Evolutionary conservation across 352 stramenopile genomes (phyloP), one percentile per base, ranked within the genome.

Genomic region (Salisapilia sapeloensis): DNA sequence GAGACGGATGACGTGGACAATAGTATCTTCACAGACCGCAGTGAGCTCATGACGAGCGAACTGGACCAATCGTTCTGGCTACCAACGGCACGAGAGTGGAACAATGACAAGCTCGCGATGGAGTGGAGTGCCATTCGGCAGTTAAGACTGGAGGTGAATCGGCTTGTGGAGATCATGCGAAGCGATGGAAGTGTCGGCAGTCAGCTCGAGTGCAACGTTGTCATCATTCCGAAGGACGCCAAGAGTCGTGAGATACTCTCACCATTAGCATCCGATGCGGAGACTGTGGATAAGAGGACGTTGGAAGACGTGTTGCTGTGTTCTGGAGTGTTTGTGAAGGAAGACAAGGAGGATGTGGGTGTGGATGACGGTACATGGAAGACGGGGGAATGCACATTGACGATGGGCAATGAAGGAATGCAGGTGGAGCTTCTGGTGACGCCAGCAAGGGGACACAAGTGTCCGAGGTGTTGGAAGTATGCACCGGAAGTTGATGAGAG

Each of bases 401-500:
- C 30, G 24, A 24, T 39, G 11, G 23, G 42, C 29, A 52, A 56
- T n/a, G 50, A 54, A 12, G 46, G 58, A 4, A 47, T 70, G n/a
- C 34, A 62, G 2, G 33, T 85, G 12, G 41, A 62, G 42, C 33
- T 85, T 8, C 46, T 75, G 4, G 50, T 94, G 31, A 57, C 52
- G 26, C 54, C 38, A 4, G 72, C 78, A 8, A 50, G 50, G 28
- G 77, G 70, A 19, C 58, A 83, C 42, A 94, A 94, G 50, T 94
- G 82, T 37, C 65, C 74, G 19, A 75, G 78, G 10, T 93, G 78
- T 62, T 93, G 75, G 75, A 89, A 91, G 46, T 87, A 84, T 39
- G 47, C 58, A 18, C 28, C 39, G 0, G 65, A 78, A 24, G 65
- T 82, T 6, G 62, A 82, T 33, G 54, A 37, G 1, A 40, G 31